Evolutionary conservation across 805 yeast genomes (phyloP), one percentile per base, ranked within the genome.

Genomic region (Wickerhamomyces mucosus): DNA sequence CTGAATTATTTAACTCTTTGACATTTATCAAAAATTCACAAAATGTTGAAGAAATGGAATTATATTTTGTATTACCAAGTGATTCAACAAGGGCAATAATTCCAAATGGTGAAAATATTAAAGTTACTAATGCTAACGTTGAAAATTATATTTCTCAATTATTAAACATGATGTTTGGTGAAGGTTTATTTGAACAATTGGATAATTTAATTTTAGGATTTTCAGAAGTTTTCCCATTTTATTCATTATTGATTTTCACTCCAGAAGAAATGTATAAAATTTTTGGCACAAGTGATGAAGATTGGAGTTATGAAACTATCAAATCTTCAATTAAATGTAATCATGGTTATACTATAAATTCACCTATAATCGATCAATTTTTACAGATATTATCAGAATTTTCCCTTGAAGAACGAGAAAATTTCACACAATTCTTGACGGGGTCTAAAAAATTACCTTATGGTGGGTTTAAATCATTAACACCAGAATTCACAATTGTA

Each of bases 381-480:
- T 53, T 86, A n/a, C 63, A 64, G 21, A 63, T 83, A 2, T 62
- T 92, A 70, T 50, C 70, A 3, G 59, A 60, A 6, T 78, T 86
- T 39, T 49, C 56, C 19, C 42, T 44, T 3, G 51, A 56, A 1
- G 81, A 85, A 39, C 73, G 80, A 38, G 65, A 96, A 22, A 56
- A 65, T 21, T 89, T 89, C 48, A 57, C 86, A 28, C 95, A 84
- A 53, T 89, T 89, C 53, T 60, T 88, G 38, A 89, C 97, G 0
- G 97, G 97, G 0, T 75, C 96, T 2, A 96, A 97, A 6, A 83
- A 78, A 40, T 57, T 92, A 29, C 98, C 98, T 1, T 71, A 85
- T 48, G 97, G 97, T 2, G 97, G 97, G 0, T 89, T 89, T 61
- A 79, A 78, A 44, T 70, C 81, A 1, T 60, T 89, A 34, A 67